Evolutionary conservation across 805 yeast genomes (phyloP).

Genomic region (Zygoascus biomembranicola): DNA sequence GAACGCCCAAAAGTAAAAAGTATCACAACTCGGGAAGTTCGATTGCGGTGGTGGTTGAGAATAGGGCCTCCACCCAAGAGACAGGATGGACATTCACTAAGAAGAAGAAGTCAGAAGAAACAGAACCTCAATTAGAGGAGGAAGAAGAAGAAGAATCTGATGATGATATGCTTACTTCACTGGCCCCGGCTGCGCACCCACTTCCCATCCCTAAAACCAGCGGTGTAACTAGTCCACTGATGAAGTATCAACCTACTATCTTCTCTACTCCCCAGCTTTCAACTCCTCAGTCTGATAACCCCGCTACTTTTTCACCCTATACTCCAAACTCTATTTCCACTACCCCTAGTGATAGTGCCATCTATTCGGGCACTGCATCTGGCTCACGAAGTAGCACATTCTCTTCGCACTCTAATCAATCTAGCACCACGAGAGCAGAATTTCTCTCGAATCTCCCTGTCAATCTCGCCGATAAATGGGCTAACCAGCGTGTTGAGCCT

Average conservation of each 20-base stretch:
- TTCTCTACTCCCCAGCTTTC: not conserved
- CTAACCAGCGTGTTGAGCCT: constrained; percentile 2
- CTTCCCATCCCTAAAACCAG: not conserved
- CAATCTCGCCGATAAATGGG: constrained; percentile 6
- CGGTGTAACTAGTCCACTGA: not conserved
- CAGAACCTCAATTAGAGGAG: not conserved
- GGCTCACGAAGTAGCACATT: not conserved
- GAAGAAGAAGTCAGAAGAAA: not conserved
- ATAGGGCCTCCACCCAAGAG: not conserved
- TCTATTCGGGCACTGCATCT: not conserved
- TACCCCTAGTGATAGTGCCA: not conserved
- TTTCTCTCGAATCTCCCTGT: not conserved
- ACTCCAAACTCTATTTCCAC: not conserved
- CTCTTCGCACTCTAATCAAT: not conserved
- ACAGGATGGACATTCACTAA: not conserved
- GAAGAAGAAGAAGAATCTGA: constrained; percentile 8
- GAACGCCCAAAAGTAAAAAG: not conserved
- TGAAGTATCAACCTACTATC: not conserved
- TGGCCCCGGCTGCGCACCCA: constrained; percentile 8
- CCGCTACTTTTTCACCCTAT: not conserved
- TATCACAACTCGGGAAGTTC: not conserved
- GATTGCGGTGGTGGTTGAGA: not conserved
- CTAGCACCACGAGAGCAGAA: not conserved
- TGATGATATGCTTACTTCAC: constrained; percentile 17
- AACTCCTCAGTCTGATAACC: not conserved